These are phyloP conservation scores for Cnidoscolus chayamansa DNA, from an alignment of 441 rosid species.

Conservation along the genomic window DNA sequence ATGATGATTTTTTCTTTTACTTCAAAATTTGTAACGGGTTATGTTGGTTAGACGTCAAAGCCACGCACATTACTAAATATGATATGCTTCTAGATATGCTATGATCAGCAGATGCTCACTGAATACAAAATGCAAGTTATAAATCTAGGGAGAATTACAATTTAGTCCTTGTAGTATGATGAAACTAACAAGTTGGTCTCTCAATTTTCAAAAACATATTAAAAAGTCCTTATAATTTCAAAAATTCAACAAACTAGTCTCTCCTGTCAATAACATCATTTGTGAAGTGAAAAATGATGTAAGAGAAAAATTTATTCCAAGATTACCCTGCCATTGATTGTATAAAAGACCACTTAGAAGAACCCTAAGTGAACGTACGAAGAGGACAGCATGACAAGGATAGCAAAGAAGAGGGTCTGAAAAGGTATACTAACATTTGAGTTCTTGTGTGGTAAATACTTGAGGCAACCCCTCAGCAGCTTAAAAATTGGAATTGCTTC, in stretches of 20 bases:
- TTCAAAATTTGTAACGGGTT: not conserved
- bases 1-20: not conserved
- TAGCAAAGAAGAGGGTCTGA: not conserved
- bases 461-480: conserved; percentile 54
- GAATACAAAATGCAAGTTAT: not conserved
- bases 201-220: too few relatives aligned
- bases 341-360: too few relatives aligned
- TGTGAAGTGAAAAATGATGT: too few relatives aligned
- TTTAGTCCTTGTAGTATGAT: too few relatives aligned
- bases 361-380: not conserved
- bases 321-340: too few relatives aligned
- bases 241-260: too few relatives aligned
- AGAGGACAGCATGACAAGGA: not conserved
- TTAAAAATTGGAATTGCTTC: conserved; percentile 62
- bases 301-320: too few relatives aligned
- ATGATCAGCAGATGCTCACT: not conserved
- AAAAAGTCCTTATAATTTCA: too few relatives aligned
- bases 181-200: too few relatives aligned
- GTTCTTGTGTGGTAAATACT: conserved; percentile 45
- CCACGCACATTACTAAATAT: not conserved
- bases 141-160: too few relatives aligned
- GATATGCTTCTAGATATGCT: not conserved
- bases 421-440: conserved; percentile 46
- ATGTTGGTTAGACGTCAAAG: not conserved
- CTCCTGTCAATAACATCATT: too few relatives aligned